Evolutionary conservation across 2,329 filamentous ascomycete genomes (phyloP).

Genomic region (Huntiella omanensis): DNA sequence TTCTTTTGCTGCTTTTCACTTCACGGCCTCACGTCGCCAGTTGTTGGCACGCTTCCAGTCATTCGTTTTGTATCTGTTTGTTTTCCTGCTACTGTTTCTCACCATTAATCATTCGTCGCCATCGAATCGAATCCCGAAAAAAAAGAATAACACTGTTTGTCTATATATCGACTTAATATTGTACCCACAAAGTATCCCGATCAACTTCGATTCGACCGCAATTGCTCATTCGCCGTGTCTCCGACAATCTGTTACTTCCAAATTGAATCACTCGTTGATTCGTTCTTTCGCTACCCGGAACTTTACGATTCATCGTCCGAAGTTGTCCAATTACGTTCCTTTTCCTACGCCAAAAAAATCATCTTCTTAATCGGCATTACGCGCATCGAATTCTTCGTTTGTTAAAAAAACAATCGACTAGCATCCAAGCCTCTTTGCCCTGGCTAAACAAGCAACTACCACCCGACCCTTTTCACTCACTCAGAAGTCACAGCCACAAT

Average conservation of each 20-base stretch:
- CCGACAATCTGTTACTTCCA: too few relatives aligned
- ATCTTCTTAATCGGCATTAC: too few relatives aligned
- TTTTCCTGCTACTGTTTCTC: not conserved
- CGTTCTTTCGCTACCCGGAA: constrained; percentile 5
- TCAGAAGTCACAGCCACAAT: constrained; percentile 2
- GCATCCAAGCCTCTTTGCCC: not conserved
- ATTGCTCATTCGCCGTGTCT: too few relatives aligned
- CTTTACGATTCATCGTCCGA: constrained; percentile 2
- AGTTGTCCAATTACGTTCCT: constrained; percentile 9
- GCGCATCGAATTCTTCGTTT: too few relatives aligned
- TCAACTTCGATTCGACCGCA: not conserved
- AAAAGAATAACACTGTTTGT: not conserved
- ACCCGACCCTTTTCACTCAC: not conserved
- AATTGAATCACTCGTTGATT: constrained; percentile 7
- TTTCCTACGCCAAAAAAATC: too few relatives aligned
- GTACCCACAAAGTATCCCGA: not conserved
- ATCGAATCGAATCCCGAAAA: not conserved
- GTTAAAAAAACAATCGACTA: not conserved
- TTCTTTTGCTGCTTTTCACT: not conserved
- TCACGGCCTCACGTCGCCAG: not conserved
- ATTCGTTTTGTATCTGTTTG: constrained; percentile 2
- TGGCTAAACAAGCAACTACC: not conserved
- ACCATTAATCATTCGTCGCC: too few relatives aligned
- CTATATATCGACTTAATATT: not conserved
- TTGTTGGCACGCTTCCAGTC: constrained; percentile 3